Percentiles rank a stretch among this genome's conserved stretches.
phyloP scores from a whole-genome alignment of 768 basidiomycete species.

The Rubroboletus satanas region DNA sequence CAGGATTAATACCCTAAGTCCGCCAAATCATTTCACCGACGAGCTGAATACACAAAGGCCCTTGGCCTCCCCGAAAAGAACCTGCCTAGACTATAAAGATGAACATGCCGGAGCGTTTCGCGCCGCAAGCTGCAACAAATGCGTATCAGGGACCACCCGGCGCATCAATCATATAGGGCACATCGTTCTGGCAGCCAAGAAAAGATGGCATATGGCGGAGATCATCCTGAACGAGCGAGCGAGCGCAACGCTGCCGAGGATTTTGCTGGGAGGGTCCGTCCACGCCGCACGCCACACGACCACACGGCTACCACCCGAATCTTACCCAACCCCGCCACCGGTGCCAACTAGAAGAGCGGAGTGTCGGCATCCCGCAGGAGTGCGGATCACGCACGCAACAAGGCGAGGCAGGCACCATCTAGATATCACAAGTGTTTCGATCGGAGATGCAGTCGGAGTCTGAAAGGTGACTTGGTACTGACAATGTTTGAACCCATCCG shows the following conservation, averaged over 20 bases:
- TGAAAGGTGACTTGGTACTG: conserved; percentile 1
- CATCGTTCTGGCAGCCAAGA: background rate
- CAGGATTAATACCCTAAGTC: background rate
- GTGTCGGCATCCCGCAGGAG: conserved; percentile 20
- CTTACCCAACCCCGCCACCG: conserved; percentile 4
- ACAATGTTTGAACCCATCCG: conserved; percentile 77
- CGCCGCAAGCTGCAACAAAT: background rate
- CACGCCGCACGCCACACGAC: conserved; percentile 14
- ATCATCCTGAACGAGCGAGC: background rate
- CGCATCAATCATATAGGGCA: background rate
- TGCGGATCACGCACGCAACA: conserved; percentile 17
- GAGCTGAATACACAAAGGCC: background rate
- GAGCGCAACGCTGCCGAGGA: background rate
- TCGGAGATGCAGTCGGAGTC: conserved; percentile 21
- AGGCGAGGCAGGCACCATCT: background rate
- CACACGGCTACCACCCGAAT: background rate
- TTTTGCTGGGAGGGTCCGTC: background rate
- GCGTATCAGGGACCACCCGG: background rate
- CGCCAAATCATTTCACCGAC: background rate
- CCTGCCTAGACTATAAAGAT: background rate
- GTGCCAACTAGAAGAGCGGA: background rate
- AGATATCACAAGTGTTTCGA: conserved; percentile 12
- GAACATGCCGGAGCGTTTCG: background rate
- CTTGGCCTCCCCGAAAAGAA: background rate
- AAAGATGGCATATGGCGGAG: conserved; percentile 1